Evolutionary conservation across 2,329 filamentous ascomycete species (phyloP), one percentile per base, ranked within the genome.

Genomic region (Hymenoscyphus fructigenus): DNA sequence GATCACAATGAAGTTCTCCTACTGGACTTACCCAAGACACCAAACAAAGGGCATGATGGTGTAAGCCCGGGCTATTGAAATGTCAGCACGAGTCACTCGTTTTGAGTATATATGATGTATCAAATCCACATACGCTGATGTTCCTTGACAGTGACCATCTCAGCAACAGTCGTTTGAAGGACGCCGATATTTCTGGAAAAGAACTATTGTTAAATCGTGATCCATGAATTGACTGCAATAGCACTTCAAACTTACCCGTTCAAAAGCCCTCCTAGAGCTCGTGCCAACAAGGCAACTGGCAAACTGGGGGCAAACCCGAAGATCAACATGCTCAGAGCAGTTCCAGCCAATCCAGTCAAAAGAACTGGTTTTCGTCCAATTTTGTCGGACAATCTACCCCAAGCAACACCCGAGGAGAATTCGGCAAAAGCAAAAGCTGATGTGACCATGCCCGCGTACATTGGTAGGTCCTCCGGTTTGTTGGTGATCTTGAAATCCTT

Each of bases 21-120:
- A 26, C 23, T 23, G n/a, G 57, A 79, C 83, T 79, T 82, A 92
- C 83, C 95, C 95, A 74, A 99, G 84, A 76, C 93, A 97, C 95
- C 95, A 99, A 29, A 98, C 92, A 76, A 97, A 92, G 6, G 95
- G 95, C 93, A 99, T 97, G 71, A 98, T 93, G 14, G 94, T 92
- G 79, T 96, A 99, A 59, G 94, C 95, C 72, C 92, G 91, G 71
- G 93, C 91, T 93, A 67, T 62, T 3, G 59, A 71, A 64, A 59
- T 65, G 71, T 76, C 69, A 76, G 71, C 57, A 67, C 61, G 59
- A 64, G 55, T 78, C 74, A 59, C n/a, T 28, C 32, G 23, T 5
- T n/a, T 36, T 9, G 9, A 36, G 14, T 6, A 57, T 67, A 64
- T 59, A 28, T 69, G 60, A 68, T 50, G 32, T 50, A 50, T 66